Evolutionary conservation across 139 green algal species (phyloP), one percentile per base, ranked within the genome.

Genomic region (Parachlorella kessleri): DNA sequence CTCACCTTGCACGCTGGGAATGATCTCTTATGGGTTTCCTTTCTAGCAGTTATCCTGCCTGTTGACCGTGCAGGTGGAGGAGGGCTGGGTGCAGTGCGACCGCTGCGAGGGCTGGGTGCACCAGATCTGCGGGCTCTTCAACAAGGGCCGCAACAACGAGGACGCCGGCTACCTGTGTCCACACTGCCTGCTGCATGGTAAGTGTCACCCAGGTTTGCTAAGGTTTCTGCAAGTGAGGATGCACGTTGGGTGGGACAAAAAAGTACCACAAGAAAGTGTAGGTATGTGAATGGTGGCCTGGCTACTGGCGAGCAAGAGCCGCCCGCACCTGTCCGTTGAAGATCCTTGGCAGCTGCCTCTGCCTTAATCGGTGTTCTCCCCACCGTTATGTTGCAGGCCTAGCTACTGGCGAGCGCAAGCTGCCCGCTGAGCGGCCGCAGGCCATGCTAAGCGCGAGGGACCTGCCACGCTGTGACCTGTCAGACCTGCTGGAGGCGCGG

Each of bases 11-110:
- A 24, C 4, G 23, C 3, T 38, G 37, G 54, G 9, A 14, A 23
- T 21, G 23, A 2, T 55, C 4, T 71, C 4, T 35, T 9, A 9
- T 55, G 37, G 36, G 9, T 73, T 9, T n/a, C 18, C 6, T 37
- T 28, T 2, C 59, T n/a, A n/a, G n/a, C n/a, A n/a, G n/a, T n/a
- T n/a, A n/a, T n/a, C n/a, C n/a, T n/a, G n/a, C n/a, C n/a, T n/a
- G n/a, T n/a, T n/a, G n/a, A n/a, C n/a, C n/a, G n/a, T n/a, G 48
- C 72, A 84, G 82, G 73, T 91, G 42, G 93, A 97, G 83, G 94
- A 98, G 86, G 86, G 85, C 26, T 99, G 97, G 97, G 97, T 99
- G 85, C 87, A 95, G 78, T 99, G 97, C 84, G 96, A 99, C 85
- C 54, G 81, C 55, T 99, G 97, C 89, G 81, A 98, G 53, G 75